Percentiles rank a stretch among this genome's conserved stretches.
phyloP scores from a whole-genome alignment of 2,329 filamentous ascomycete genomes.

The Cladobotryum mycophilum region DNA sequence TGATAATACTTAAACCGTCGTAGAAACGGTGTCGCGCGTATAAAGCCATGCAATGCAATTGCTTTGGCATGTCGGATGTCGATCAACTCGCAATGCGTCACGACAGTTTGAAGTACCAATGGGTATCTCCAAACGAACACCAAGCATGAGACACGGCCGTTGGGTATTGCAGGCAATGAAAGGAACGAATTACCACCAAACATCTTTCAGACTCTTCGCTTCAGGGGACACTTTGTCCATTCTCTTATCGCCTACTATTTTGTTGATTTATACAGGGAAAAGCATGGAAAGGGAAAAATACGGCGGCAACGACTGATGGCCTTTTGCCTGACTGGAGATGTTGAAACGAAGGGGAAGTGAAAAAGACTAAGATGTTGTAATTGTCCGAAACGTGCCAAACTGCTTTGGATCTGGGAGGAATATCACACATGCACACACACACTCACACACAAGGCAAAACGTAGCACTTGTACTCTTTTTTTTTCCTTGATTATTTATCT shows the following conservation, averaged over 20 bases:
- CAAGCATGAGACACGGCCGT: not conserved
- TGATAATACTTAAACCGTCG: not conserved
- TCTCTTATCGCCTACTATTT: too few species aligned
- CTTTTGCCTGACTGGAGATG: too few species aligned
- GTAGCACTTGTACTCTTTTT: not conserved
- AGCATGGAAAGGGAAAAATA: too few species aligned
- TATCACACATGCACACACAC: too few species aligned
- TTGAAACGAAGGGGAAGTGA: not conserved
- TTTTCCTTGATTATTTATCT: not conserved
- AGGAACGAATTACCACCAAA: not conserved
- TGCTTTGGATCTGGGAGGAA: not conserved
- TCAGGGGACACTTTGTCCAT: too few species aligned
- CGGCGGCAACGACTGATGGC: too few species aligned
- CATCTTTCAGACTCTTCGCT: too few species aligned
- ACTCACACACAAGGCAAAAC: too few species aligned
- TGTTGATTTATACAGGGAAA: too few species aligned
- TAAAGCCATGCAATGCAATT: too few species aligned
- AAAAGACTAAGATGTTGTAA: not conserved
- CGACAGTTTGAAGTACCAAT: not conserved
- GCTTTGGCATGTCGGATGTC: not conserved
- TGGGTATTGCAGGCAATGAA: not conserved
- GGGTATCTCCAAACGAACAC: not conserved
- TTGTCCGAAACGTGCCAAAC: not conserved
- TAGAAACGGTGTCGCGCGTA: too few species aligned
- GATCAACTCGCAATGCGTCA: not conserved